Conservation (phyloP, 2,329 filamentous ascomycete genomes). For the Penicillium sp. region DNA sequence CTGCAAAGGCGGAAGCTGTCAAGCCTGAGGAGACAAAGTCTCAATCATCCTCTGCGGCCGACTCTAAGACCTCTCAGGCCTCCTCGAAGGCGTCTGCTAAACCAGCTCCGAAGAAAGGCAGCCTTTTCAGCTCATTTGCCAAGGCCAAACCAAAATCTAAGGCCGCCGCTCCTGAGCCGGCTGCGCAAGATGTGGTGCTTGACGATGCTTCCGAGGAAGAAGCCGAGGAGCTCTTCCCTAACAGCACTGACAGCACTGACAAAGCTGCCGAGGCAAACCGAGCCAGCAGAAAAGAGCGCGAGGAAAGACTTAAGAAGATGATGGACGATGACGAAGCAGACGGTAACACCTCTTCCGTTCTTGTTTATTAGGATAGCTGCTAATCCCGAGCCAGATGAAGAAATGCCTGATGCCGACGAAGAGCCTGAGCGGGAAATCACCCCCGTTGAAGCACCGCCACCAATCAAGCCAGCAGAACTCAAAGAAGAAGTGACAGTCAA, state of each 20-base stretch:
- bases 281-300: constrained; percentile 61
- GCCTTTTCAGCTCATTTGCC: constrained; percentile 79
- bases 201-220: constrained; percentile 61
- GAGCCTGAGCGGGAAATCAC: constrained; percentile 39
- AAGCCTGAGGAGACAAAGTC: constrained; percentile 23
- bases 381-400: constrained; percentile 48
- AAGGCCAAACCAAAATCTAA: constrained; percentile 64
- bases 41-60: constrained; percentile 22
- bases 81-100: constrained; percentile 42
- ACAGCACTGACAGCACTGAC: constrained; percentile 39
- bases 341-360: constrained; percentile 42
- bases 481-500: constrained; percentile 54
- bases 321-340: constrained; percentile 62
- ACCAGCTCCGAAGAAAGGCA: constrained; percentile 57
- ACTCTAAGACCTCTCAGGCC: constrained; percentile 30
- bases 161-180: constrained; percentile 43
- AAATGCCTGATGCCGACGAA: constrained; percentile 58
- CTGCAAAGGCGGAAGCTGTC: constrained; percentile 23
- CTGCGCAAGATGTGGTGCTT: constrained; percentile 52
- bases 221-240: constrained; percentile 53
- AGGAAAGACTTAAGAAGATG: constrained; percentile 69
- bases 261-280: constrained; percentile 38
- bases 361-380: constrained; percentile 22
- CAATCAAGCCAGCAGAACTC: constrained; percentile 51
- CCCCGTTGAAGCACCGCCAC: constrained; percentile 35